Evolutionary conservation across 345 rosid species (phyloP), one percentile per base, ranked within the genome.

Genomic region (Leavenworthia alabamica): DNA sequence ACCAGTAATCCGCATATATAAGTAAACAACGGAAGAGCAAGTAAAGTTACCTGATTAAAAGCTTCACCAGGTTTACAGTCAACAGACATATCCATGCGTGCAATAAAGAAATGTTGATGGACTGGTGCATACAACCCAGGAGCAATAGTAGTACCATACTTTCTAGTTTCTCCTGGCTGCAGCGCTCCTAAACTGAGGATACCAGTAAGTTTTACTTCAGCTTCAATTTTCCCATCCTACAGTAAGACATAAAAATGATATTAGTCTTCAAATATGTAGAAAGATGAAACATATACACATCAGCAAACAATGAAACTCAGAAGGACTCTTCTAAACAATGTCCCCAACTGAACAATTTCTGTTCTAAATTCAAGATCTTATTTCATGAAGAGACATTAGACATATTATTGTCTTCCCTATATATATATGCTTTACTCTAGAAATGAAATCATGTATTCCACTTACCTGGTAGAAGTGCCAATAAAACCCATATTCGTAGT

Each of bases 381-480:
- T n/a, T 28, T 29, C 5, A 58, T 14, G 40, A 36, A 31, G 23
- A 29, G 14, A 66, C 20, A 37, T 26, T 15, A 29, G 14, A 66
- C 20, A 37, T 26, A 20, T 13, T 32, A 45, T 10, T 61, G 6
- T 15, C 60, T 31, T 56, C 20, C 37, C 42, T 12, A 28, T 3
- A 19, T 31, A 20, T 20, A 2, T 58, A n/a, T 36, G 23, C 27
- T 17, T 52, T 29, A 36, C 64, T 35, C 66, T 33, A 37, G 47
- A 49, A 32, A 46, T 14, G 32, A 61, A 17, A 49, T n/a, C 29
- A 46, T 11, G 27, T 56, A 50, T 68, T 40, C 65, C 43, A 69
- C 83, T 81, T 68, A 78, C 97, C 84, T 90, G 97, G 78, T 85
- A 90, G 59, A 90, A 90, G 74, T 90, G 93, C 96, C 96, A 87